These are phyloP conservation scores for Ottelia alismoides DNA, from an alignment of 106 monocot species.

Conservation along the genomic window DNA sequence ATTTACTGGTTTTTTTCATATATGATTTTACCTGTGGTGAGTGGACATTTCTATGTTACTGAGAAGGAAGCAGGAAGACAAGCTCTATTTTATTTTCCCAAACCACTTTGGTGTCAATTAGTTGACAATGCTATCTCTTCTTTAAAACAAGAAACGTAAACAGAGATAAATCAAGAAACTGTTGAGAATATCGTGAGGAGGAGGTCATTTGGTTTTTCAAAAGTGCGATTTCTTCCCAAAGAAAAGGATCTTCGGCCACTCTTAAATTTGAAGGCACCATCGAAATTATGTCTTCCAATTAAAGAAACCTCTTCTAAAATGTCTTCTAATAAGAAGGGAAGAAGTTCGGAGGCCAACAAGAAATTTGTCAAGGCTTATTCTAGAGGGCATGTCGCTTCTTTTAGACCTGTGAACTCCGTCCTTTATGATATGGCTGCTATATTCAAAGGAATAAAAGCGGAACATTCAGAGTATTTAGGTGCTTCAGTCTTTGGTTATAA, in stretches of 20 bases:
- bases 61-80: constrained; percentile 55
- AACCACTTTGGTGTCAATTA: constrained; percentile 49
- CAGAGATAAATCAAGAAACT: constrained; percentile 13
- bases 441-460: constrained; percentile 40
- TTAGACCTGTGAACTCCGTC: constrained; percentile 51
- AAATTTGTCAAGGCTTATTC: background rate
- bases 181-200: constrained; percentile 10
- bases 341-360: background rate
- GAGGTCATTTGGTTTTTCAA: constrained; percentile 69
- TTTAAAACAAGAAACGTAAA: constrained; percentile 35
- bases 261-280: constrained; percentile 54
- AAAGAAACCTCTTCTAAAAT: background rate
- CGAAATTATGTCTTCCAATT: constrained; percentile 9
- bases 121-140: constrained; percentile 13
- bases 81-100: constrained; percentile 69
- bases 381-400: background rate
- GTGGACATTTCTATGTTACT: constrained; percentile 74
- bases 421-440: constrained; percentile 41
- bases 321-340: background rate
- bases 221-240: constrained; percentile 79
- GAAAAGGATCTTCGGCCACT: constrained; percentile 42
- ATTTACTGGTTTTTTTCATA: constrained; percentile 72
- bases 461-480: constrained; percentile 49
- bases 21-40: constrained; percentile 54
- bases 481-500: constrained; percentile 90